These are phyloP conservation scores for Oxyria digyna DNA, from an alignment of 148 eudicot species.

Conservation along the genomic window DNA sequence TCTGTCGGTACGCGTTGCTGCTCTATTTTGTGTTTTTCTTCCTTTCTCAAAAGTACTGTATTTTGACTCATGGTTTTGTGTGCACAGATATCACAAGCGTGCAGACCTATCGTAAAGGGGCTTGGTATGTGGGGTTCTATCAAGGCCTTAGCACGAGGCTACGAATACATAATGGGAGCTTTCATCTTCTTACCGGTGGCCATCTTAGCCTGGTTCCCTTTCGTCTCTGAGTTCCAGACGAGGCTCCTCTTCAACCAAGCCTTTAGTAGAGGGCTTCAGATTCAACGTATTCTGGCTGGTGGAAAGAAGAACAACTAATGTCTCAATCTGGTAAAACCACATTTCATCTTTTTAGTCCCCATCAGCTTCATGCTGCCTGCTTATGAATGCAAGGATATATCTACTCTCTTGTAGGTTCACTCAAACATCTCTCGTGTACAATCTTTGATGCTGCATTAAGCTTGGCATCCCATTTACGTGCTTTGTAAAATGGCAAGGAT, in stretches of 20 bases:
- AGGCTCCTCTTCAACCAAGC: slow-evolving; percentile 12
- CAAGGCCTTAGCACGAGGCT: slow-evolving; percentile 16
- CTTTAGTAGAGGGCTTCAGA: slow-evolving; percentile 12
- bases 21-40: background rate
- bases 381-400: no score
- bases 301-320: slow-evolving; percentile 6
- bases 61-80: slow-evolving; percentile 6
- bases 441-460: no score
- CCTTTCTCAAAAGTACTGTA: background rate
- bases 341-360: no score
- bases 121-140: slow-evolving; percentile 17
- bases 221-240: slow-evolving; percentile 4
- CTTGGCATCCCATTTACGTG: no score
- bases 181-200: slow-evolving; percentile 10
- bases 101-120: slow-evolving; percentile 15
- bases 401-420: background rate
- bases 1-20: background rate
- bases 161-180: slow-evolving; percentile 12
- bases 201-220: slow-evolving; percentile 9
- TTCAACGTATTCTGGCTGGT: slow-evolving; percentile 9
- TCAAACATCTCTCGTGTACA: no score
- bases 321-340: background rate
- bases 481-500: no score
- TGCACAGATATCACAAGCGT: slow-evolving; percentile 19
- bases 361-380: no score